Percentiles rank a stretch among this genome's conserved stretches.
Evolutionary conservation across 331 rosid species (phyloP).

Genomic region (Spiraea crenata): DNA sequence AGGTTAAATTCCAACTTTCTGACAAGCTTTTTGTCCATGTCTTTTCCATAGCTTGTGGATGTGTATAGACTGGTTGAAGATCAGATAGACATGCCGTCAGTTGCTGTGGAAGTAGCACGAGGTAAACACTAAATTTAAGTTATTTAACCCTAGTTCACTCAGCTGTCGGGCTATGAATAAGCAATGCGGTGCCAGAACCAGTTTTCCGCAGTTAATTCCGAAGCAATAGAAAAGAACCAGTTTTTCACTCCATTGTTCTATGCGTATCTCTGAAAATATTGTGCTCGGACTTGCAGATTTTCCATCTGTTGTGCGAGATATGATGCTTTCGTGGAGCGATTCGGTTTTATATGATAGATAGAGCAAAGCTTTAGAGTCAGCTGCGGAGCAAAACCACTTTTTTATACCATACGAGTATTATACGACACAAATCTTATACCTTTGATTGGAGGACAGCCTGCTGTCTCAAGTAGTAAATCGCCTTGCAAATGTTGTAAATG

Average conservation of each 20-base stretch:
- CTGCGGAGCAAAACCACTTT: background rate
- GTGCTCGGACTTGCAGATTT: conserved; percentile 49
- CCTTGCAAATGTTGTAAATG: conserved; percentile 11
- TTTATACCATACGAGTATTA: conserved; percentile 1
- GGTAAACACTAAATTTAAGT: conserved; percentile 40
- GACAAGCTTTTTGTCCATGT: conserved; percentile 18
- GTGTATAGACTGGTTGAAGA: conserved; percentile 88
- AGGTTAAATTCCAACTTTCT: background rate
- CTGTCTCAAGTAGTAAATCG: conserved; percentile 23
- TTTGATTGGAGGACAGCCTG: conserved; percentile 13
- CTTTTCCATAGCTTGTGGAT: conserved; percentile 73
- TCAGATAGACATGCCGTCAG: conserved; percentile 75
- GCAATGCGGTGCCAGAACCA: no score
- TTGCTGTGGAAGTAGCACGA: conserved; percentile 85
- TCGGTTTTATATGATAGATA: conserved; percentile 72
- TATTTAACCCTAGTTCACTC: background rate
- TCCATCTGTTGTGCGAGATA: conserved; percentile 66
- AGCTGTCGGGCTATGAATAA: no score
- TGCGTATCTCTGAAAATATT: background rate
- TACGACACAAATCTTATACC: conserved; percentile 14
- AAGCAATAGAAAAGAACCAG: no score
- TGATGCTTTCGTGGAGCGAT: conserved; percentile 87
- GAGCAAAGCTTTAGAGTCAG: conserved; percentile 19
- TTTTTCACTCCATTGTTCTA: background rate
- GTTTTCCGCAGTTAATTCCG: no score